Percentiles rank a stretch among this genome's conserved stretches.
phyloP scores from a whole-genome alignment of 306 rosid species.

The Canavalia gladiata region DNA sequence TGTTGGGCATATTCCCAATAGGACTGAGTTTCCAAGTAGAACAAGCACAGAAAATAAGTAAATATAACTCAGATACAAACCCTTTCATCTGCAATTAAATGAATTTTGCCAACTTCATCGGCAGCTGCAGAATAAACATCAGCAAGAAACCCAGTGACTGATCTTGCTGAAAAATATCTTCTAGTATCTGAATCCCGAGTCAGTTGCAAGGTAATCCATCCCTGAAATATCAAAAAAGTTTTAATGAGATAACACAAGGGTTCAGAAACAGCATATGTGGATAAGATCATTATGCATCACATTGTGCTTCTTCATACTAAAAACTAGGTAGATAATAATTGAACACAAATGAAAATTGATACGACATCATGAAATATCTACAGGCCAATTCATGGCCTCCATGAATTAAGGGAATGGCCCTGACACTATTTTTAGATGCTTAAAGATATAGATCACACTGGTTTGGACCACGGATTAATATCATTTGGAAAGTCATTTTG shows the following conservation, averaged over 20 bases:
- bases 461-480: constrained; percentile 10
- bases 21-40: constrained; percentile 28
- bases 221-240: constrained; percentile 66
- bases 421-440: constrained; percentile 24
- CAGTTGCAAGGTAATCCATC: constrained; percentile 90
- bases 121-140: constrained; percentile 94
- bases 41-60: constrained; percentile 18
- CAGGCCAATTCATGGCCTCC: constrained; percentile 27
- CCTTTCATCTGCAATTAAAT: constrained; percentile 91
- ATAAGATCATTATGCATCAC: constrained; percentile 13
- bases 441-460: constrained; percentile 14
- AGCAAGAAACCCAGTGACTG: constrained; percentile 93
- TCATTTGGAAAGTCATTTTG: background rate
- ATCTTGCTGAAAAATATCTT: constrained; percentile 87
- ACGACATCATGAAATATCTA: constrained; percentile 15
- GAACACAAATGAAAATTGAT: background rate
- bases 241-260: constrained; percentile 23
- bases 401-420: constrained; percentile 12
- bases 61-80: constrained; percentile 58
- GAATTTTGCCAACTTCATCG: constrained; percentile 92
- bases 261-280: background rate
- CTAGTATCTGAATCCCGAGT: constrained; percentile 77
- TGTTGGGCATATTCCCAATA: constrained; percentile 13
- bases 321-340: background rate
- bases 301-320: constrained; percentile 3